Conservation (phyloP, 2,329 filamentous ascomycete species). For the Colletotrichum coccodes region DNA sequence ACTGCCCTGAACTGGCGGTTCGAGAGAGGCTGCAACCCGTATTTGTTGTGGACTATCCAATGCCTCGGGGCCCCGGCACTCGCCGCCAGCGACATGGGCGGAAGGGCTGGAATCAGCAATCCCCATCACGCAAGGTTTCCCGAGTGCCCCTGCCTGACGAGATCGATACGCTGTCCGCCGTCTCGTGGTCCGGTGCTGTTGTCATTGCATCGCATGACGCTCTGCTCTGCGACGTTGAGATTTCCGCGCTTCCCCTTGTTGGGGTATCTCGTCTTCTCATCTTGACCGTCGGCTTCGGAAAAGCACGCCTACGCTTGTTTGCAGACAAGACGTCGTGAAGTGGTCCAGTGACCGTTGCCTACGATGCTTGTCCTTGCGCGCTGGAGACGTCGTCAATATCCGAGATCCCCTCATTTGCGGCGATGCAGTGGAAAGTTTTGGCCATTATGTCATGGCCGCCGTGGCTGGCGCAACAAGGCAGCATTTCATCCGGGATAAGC, state of each 20-base stretch:
- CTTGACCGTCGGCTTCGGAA: background rate
- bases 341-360: background rate
- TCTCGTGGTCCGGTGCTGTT: background rate
- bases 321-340: background rate
- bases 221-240: background rate
- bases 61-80: slow-evolving; percentile 16
- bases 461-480: slow-evolving; percentile 3
- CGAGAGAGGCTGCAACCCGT: slow-evolving; percentile 18
- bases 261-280: background rate
- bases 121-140: slow-evolving; percentile 8
- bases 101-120: slow-evolving; percentile 8
- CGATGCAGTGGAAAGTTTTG: slow-evolving; percentile 9
- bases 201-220: background rate
- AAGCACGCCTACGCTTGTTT: background rate
- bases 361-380: background rate
- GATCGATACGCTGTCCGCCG: background rate
- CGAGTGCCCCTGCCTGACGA: background rate
- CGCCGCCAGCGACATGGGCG: background rate
- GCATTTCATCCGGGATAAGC: slow-evolving; percentile 1
- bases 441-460: slow-evolving; percentile 25
- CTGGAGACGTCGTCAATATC: background rate
- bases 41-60: slow-evolving; percentile 9
- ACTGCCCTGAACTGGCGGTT: slow-evolving; percentile 1
- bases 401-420: slow-evolving; percentile 6
- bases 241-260: background rate